phyloP scores from a whole-genome alignment of 2,329 filamentous ascomycete genomes.

The Epichloe coenophiala region DNA sequence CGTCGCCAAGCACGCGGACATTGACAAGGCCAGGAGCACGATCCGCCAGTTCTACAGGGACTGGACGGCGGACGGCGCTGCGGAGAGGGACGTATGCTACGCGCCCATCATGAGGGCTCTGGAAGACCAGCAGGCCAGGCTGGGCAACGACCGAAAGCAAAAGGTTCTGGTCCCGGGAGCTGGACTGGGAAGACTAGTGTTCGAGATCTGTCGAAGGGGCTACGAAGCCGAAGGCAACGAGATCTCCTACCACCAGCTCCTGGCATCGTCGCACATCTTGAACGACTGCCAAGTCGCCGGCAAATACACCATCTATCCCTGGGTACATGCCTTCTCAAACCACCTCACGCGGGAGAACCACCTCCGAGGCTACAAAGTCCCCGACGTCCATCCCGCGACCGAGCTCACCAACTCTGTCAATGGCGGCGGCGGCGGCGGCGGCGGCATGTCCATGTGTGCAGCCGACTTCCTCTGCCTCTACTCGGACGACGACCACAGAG shows the following conservation, averaged over 20 bases:
- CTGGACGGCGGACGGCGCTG: constrained; percentile 68
- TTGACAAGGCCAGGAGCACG: constrained; percentile 87
- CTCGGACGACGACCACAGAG: constrained; percentile 44
- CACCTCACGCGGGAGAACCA: constrained; percentile 62
- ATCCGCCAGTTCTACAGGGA: constrained; percentile 90
- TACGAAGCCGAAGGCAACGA: constrained; percentile 79
- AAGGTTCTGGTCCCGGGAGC: constrained; percentile 79
- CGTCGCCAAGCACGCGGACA: constrained; percentile 56
- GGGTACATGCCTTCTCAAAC: constrained; percentile 81
- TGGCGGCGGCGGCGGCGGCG: constrained; percentile 36
- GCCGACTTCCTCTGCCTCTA: constrained; percentile 91
- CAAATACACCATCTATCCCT: constrained; percentile 68
- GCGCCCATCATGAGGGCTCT: constrained; percentile 58
- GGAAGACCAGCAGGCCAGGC: constrained; percentile 27
- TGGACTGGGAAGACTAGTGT: constrained; percentile 76
- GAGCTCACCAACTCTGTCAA: constrained; percentile 27
- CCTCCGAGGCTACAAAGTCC: constrained; percentile 57
- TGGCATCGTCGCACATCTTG: constrained; percentile 67
- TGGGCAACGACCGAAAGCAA: constrained; percentile 27
- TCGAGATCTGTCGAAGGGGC: constrained; percentile 65
- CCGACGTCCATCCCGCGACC: constrained; percentile 62
- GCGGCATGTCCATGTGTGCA: constrained; percentile 82
- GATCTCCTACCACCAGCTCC: constrained; percentile 92
- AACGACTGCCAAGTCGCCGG: constrained; percentile 48
- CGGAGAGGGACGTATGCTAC: constrained; percentile 68